phyloP scores from a whole-genome alignment of 2,329 filamentous ascomycete species.

The Scopulariopsis brevicaulis region DNA sequence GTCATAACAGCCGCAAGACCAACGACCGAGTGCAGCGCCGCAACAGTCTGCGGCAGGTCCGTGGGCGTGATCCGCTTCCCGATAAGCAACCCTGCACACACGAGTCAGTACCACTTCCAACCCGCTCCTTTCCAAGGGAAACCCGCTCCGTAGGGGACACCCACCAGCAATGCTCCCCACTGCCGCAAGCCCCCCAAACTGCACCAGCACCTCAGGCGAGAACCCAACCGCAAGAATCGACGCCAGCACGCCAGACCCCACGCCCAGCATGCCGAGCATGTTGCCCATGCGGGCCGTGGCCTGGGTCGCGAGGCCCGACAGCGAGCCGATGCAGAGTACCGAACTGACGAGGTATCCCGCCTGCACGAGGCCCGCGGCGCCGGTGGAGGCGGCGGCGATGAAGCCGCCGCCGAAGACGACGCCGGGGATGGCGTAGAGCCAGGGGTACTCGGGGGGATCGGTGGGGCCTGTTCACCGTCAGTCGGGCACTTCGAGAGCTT shows the following conservation, averaged over 20 bases:
- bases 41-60: conserved; percentile 79
- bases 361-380: conserved; percentile 74
- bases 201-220: conserved; percentile 62
- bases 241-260: conserved; percentile 70
- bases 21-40: conserved; percentile 80
- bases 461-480: conserved; percentile 46
- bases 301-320: conserved; percentile 74
- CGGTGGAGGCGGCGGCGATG: conserved; percentile 67
- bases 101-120: conserved; percentile 9
- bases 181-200: conserved; percentile 68
- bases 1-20: conserved; percentile 82
- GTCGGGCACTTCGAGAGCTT: neutral
- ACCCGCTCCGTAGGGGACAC: neutral
- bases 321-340: conserved; percentile 71
- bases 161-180: conserved; percentile 49
- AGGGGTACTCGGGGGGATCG: conserved; percentile 79
- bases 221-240: conserved; percentile 76
- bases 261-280: conserved; percentile 75
- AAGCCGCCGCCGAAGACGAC: conserved; percentile 72
- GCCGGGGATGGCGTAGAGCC: conserved; percentile 72
- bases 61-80: conserved; percentile 82
- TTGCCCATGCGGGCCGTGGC: conserved; percentile 77
- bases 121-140: conserved; percentile 22
- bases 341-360: conserved; percentile 81
- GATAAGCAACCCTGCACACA: conserved; percentile 50